A percentile compares a stretch with the other conserved stretches of the same genome.
These are phyloP conservation scores for Anisodus acutangulus DNA, from an alignment of 257 asterid species.

Conservation along the genomic window DNA sequence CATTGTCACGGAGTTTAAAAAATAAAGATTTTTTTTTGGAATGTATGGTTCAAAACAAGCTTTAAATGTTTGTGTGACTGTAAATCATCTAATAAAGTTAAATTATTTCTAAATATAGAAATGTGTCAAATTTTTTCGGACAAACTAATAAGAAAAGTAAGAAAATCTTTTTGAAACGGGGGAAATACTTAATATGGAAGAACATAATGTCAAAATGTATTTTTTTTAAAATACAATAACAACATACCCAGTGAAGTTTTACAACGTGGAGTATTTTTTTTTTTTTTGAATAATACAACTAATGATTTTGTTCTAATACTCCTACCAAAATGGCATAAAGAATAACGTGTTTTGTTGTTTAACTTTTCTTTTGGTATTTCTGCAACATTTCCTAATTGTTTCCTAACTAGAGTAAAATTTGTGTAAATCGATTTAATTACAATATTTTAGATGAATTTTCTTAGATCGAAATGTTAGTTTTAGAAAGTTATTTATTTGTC, in stretches of 20 bases:
- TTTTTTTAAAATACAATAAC: not conserved
- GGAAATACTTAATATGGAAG: no score
- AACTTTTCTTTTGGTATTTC: not conserved
- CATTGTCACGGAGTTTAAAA: no score
- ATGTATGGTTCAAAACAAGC: no score
- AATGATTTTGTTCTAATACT: not conserved
- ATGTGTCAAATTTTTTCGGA: no score
- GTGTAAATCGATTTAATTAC: not conserved
- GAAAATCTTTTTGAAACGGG: no score
- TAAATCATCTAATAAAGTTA: no score
- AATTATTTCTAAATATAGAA: no score
- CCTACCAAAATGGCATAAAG: not conserved
- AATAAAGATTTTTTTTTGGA: no score
- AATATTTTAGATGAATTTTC: not conserved
- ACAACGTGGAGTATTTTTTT: no score
- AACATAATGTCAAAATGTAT: not conserved
- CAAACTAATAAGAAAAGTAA: no score
- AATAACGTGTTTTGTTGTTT: not conserved
- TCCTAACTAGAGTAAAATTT: not conserved
- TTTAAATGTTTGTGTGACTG: no score
- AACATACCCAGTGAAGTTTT: no score
- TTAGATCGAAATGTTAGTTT: not conserved
- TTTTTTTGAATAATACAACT: not conserved
- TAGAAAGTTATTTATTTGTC: not conserved
- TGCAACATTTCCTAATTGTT: not conserved